A percentile compares a stretch with the other conserved stretches of the same genome.
These are phyloP conservation scores for Aspergillus nidulans DNA, from an alignment of 495 filamentous ascomycete species.

Conservation along the genomic window DNA sequence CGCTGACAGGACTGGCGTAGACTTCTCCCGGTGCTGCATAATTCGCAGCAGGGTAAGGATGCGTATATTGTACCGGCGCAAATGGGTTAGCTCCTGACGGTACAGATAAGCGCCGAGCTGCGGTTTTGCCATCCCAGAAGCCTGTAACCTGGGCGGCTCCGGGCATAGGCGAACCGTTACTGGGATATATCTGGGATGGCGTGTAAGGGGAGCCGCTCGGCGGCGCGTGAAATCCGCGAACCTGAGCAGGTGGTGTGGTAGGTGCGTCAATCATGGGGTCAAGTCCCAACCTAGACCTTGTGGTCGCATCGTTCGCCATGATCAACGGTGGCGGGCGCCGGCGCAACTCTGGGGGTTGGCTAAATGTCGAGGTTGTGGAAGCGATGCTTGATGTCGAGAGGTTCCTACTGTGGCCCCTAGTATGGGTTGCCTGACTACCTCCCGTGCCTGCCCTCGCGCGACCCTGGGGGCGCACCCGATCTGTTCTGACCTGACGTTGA, in stretches of 20 bases:
- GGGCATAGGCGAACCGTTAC: constrained; percentile 66
- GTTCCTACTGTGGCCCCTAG: constrained; percentile 75
- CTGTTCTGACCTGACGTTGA: constrained; percentile 87
- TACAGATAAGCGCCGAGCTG: constrained; percentile 73
- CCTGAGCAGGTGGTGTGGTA: constrained; percentile 45
- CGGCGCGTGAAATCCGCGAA: constrained; percentile 40
- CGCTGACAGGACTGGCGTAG: constrained; percentile 67
- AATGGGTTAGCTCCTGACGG: constrained; percentile 73
- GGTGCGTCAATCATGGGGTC: constrained; percentile 52
- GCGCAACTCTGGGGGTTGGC: constrained; percentile 54
- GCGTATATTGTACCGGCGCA: constrained; percentile 56
- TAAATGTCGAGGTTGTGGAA: constrained; percentile 69
- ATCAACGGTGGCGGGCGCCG: constrained; percentile 77
- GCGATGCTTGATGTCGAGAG: constrained; percentile 81
- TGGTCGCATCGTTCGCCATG: constrained; percentile 70
- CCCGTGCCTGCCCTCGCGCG: constrained; percentile 72
- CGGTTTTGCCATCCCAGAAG: constrained; percentile 67
- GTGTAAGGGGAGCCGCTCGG: constrained; percentile 62
- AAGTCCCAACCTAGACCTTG: constrained; percentile 20
- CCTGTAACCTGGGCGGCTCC: constrained; percentile 58
- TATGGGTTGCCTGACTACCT: constrained; percentile 60
- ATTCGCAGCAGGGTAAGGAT: constrained; percentile 46
- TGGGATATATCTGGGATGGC: constrained; percentile 61
- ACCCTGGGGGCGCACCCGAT: constrained; percentile 67
- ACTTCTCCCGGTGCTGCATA: constrained; percentile 55